phyloP scores from a whole-genome alignment of 1,139 yeast species.

The Yamadazyma buinensis region DNA sequence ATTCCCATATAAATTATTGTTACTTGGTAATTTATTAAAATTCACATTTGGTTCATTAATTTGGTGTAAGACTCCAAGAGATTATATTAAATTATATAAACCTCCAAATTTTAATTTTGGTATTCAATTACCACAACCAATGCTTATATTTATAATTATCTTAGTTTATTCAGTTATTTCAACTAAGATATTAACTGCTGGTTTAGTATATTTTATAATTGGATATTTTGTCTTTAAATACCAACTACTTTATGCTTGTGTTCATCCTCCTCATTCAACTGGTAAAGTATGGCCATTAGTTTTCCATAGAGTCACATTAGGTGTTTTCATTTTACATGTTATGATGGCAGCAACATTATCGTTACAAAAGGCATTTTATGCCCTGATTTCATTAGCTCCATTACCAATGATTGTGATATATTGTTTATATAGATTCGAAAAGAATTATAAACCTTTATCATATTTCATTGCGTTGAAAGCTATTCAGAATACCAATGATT shows the following conservation, averaged over 20 bases:
- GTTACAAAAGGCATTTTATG: constrained; percentile 68
- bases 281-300: constrained; percentile 71
- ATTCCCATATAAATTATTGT: constrained; percentile 70
- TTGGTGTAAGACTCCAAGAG: constrained; percentile 57
- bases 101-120: constrained; percentile 69
- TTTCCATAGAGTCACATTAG: constrained; percentile 54
- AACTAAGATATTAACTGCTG: constrained; percentile 62
- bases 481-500: constrained; percentile 23
- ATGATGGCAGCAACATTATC: constrained; percentile 92
- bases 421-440: constrained; percentile 77
- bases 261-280: constrained; percentile 68
- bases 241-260: constrained; percentile 62
- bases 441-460: constrained; percentile 74
- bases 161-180: constrained; percentile 62
- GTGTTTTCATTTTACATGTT: constrained; percentile 65
- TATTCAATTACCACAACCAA: constrained; percentile 61
- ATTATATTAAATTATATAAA: constrained; percentile 41
- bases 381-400: constrained; percentile 72
- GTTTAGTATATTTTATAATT: constrained; percentile 55
- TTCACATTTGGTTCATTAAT: constrained; percentile 52
- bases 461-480: constrained; percentile 79
- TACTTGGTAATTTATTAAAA: constrained; percentile 61
- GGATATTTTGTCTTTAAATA: constrained; percentile 67
- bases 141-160: constrained; percentile 57
- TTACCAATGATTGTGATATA: constrained; percentile 65